phyloP scores from a whole-genome alignment of 768 basidiomycete genomes.

The Lyophyllum shimeji region DNA sequence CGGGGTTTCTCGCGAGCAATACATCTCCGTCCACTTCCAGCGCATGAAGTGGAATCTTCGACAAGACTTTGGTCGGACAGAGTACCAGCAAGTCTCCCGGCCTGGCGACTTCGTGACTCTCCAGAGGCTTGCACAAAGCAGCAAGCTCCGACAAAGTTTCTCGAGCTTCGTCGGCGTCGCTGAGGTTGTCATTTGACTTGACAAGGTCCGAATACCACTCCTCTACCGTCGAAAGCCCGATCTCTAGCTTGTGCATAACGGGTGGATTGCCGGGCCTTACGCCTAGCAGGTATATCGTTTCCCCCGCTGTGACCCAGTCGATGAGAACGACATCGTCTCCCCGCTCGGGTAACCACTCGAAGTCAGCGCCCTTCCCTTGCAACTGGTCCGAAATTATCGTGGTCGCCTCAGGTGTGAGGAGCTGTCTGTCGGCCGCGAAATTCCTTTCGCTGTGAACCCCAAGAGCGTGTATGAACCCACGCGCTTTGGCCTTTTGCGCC shows the following conservation, averaged over 20 bases:
- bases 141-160: not conserved
- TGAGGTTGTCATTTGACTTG: not conserved
- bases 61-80: not conserved
- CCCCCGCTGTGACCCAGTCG: not conserved
- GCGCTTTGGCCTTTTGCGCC: not conserved
- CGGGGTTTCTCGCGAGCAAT: not conserved
- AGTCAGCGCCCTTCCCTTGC: not conserved
- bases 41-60: not conserved
- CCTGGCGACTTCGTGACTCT: not conserved
- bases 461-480: not conserved
- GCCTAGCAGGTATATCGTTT: not conserved
- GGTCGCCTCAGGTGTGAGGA: not conserved
- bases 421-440: not conserved
- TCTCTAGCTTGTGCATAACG: not conserved
- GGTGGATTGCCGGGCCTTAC: not conserved
- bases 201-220: not conserved
- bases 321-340: not conserved
- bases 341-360: not conserved
- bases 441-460: not conserved
- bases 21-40: not conserved
- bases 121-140: not conserved
- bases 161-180: not conserved
- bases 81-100: not conserved
- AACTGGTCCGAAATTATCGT: not conserved
- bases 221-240: not conserved